These are phyloP conservation scores for Thinopyrum elongatum DNA, from an alignment of 176 grass and related monocot species.

Conservation along the genomic window DNA sequence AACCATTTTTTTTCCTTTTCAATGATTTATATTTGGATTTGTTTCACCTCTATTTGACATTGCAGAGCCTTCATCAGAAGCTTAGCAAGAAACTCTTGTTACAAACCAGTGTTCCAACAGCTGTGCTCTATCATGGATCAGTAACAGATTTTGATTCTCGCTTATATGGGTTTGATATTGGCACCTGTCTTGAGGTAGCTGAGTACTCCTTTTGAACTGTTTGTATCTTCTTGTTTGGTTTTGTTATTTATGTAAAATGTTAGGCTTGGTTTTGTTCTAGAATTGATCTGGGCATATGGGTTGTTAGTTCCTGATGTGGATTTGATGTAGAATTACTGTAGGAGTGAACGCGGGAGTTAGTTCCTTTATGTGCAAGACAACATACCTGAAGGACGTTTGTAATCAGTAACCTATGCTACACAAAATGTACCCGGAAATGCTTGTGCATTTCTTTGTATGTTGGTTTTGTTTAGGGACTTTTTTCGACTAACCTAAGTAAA, in stretches of 20 bases:
- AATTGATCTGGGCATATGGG: background rate
- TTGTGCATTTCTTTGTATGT: background rate
- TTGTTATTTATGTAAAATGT: background rate
- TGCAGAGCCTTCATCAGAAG: slow-evolving; percentile 75
- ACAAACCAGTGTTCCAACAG: slow-evolving; percentile 45
- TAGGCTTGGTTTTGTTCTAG: background rate
- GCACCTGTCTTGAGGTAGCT: slow-evolving; percentile 82
- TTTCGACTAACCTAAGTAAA: slow-evolving; percentile 3
- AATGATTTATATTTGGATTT: background rate
- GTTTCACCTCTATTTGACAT: slow-evolving; percentile 19
- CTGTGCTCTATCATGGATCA: slow-evolving; percentile 81
- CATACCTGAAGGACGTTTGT: background rate
- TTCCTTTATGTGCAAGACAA: background rate
- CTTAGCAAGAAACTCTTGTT: slow-evolving; percentile 51
- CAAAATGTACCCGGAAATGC: background rate
- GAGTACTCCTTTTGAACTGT: background rate
- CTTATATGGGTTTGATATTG: slow-evolving; percentile 80
- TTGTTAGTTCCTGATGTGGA: slow-evolving; percentile 2
- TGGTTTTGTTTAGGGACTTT: background rate
- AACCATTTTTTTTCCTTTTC: slow-evolving; percentile 19
- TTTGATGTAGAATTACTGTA: slow-evolving; percentile 2
- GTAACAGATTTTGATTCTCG: slow-evolving; percentile 76
- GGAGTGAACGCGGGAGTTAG: background rate
- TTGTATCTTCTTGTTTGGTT: background rate
- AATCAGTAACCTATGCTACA: background rate